Percentiles rank a stretch among this genome's conserved stretches.
phyloP scores from a whole-genome alignment of 2,329 filamentous ascomycete species.

The Chrysosporium keratinophilum region DNA sequence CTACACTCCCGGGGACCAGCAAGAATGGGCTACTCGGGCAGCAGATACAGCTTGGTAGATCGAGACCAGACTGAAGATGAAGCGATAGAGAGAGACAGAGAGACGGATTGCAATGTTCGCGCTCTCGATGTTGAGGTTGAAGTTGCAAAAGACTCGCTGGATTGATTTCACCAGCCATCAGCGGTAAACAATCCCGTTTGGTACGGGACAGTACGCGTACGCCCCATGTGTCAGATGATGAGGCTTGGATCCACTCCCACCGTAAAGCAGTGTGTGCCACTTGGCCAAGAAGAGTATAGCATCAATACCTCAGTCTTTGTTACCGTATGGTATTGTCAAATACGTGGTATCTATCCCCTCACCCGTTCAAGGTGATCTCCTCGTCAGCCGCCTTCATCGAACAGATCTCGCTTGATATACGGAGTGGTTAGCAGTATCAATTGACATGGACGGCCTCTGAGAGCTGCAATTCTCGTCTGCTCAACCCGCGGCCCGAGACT shows the following conservation, averaged over 20 bases:
- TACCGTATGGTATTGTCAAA: background rate
- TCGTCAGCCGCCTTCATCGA: too few relatives aligned
- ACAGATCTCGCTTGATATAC: too few relatives aligned
- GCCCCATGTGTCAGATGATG: constrained; percentile 6
- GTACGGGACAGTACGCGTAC: constrained; percentile 1
- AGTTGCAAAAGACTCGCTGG: too few relatives aligned
- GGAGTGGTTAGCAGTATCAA: background rate
- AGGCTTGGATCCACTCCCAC: background rate
- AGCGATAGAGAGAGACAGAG: too few relatives aligned
- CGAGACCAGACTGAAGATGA: too few relatives aligned
- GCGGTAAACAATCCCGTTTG: background rate
- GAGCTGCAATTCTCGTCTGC: background rate
- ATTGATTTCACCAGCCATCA: background rate
- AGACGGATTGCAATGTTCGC: too few relatives aligned
- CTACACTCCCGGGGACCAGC: too few relatives aligned
- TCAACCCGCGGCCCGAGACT: background rate
- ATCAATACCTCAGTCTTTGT: background rate
- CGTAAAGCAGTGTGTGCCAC: background rate
- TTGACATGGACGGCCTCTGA: too few relatives aligned
- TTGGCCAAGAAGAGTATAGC: background rate
- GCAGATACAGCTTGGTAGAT: too few relatives aligned
- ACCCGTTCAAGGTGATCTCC: too few relatives aligned
- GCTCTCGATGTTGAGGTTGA: too few relatives aligned
- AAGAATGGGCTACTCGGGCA: too few relatives aligned
- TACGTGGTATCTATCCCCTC: background rate